Base-by-base conservation (phyloP, 2,329 filamentous ascomycete species). In the Diaporthe capsici region DNA sequence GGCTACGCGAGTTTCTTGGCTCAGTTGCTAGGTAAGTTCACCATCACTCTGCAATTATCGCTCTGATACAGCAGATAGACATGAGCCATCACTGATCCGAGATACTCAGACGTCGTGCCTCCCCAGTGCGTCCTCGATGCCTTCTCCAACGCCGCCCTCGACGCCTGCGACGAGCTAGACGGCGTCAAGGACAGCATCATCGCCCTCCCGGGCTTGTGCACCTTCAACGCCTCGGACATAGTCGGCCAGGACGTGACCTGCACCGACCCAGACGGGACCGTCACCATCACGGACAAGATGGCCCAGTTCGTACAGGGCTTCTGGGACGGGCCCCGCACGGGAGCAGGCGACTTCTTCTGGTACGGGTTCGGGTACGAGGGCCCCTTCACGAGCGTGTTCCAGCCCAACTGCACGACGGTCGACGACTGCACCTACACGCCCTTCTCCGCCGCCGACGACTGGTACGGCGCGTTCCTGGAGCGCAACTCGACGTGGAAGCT, bases 141-240 rank as follows among this genome's bases (percentile, higher is more conserved):
- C 82, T 87, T 79, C 81, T 77, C 74, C 3, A 63, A 74, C 2
- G 83, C 80, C 1, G 86, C 87, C 72, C 80, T 88, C n/a, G 58
- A 84, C 63, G 81, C 79, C 20, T 89, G 87, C 76, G 87, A 89
- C 77, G 79, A 72, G 1, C 81, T 85, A 49, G 87, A 88, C 75
- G 85, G 86, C 1, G 77, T 87, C 2, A 76, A 80, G 3, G 87
- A 90, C 79, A 84, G 82, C 61, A 83, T 89, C 71, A 83, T 89
- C 37, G 80, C 81, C 20, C 81, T 85, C 55, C 82, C 84, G 0
- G 80, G 80, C 17, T 75, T 78, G 10, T 89, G 87, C 78, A 61
- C 31, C 1, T 84, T 83, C 47, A 81, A 84, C 65, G 81, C 83
- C 10, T 81, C 80, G 20, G 55, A 39, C 0, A 44, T 80, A 20